Conservation (phyloP, 2,329 filamentous ascomycete species). For the Diaporthe vexans region DNA sequence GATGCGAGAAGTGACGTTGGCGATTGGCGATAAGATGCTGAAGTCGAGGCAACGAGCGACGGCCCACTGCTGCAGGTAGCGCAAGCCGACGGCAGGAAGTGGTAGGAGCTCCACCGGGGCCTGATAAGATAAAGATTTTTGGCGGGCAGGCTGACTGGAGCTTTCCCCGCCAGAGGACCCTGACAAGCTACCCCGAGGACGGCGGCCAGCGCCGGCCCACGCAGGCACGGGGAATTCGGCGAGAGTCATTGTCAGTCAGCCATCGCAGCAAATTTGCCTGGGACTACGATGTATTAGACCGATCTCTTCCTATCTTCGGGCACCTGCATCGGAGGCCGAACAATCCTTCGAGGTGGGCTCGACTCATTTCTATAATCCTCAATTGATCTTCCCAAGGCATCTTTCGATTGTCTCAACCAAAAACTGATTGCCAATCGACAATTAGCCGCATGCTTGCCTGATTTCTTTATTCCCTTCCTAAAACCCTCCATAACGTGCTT, state of each 20-base stretch:
- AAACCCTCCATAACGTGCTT: background rate
- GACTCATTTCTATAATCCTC: constrained; percentile 8
- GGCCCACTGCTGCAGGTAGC: constrained; percentile 11
- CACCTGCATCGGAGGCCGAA: constrained; percentile 36
- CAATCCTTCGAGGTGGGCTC: constrained; percentile 1
- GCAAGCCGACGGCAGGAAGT: background rate
- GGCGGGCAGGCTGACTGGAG: background rate
- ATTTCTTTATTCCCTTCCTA: background rate
- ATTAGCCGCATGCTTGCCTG: constrained; percentile 19
- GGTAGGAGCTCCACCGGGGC: background rate
- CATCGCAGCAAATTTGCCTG: constrained; percentile 24
- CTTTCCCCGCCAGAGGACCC: constrained; percentile 21
- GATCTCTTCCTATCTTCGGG: background rate
- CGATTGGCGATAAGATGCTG: background rate
- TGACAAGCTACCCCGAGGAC: constrained; percentile 28
- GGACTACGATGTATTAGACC: constrained; percentile 11
- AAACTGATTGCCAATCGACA: background rate
- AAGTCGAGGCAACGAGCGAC: background rate
- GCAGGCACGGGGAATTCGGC: constrained; percentile 33
- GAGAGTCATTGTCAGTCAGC: constrained; percentile 33
- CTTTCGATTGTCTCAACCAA: background rate
- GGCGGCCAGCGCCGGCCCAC: constrained; percentile 32
- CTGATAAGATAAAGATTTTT: constrained; percentile 37
- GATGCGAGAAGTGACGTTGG: background rate
- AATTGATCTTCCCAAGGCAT: constrained; percentile 14